These are phyloP conservation scores for Hymenoscyphus occultus DNA, from an alignment of 2,329 filamentous ascomycete species.

Conservation along the genomic window DNA sequence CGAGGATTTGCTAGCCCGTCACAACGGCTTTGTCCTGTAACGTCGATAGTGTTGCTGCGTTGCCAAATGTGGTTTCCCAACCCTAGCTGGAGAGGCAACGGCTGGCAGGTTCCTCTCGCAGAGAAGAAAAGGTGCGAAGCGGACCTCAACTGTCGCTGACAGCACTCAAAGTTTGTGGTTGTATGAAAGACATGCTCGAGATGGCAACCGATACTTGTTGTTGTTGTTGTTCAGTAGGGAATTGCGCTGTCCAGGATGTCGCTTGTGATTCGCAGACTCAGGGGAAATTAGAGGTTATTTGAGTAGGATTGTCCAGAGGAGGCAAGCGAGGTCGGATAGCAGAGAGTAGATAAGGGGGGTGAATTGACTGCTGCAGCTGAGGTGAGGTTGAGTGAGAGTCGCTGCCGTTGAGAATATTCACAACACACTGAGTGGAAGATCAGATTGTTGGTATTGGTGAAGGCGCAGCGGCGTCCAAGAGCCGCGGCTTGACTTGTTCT, in stretches of 20 bases:
- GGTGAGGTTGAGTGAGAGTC: background rate
- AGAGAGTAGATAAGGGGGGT: background rate
- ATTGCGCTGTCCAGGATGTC: background rate
- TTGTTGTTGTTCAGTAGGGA: background rate
- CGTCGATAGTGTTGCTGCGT: background rate
- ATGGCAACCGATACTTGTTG: slow-evolving; percentile 2
- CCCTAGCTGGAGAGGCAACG: background rate
- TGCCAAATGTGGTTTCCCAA: background rate
- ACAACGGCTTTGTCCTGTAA: background rate
- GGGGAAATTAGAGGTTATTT: background rate
- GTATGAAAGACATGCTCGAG: slow-evolving; percentile 12
- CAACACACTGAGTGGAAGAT: background rate
- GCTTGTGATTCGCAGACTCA: background rate
- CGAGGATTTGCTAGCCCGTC: background rate
- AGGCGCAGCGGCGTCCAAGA: background rate
- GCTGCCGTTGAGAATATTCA: background rate
- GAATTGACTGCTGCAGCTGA: background rate
- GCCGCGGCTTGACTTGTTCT: background rate
- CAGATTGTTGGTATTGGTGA: background rate
- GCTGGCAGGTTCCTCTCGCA: background rate
- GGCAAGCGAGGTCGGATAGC: background rate
- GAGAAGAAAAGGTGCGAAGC: slow-evolving; percentile 4
- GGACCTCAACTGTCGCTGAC: slow-evolving; percentile 9
- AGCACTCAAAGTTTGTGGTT: slow-evolving; percentile 12
- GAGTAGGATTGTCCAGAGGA: background rate